Evolutionary conservation across 306 rosid species (phyloP).

Genomic region (Corylus avellana): DNA sequence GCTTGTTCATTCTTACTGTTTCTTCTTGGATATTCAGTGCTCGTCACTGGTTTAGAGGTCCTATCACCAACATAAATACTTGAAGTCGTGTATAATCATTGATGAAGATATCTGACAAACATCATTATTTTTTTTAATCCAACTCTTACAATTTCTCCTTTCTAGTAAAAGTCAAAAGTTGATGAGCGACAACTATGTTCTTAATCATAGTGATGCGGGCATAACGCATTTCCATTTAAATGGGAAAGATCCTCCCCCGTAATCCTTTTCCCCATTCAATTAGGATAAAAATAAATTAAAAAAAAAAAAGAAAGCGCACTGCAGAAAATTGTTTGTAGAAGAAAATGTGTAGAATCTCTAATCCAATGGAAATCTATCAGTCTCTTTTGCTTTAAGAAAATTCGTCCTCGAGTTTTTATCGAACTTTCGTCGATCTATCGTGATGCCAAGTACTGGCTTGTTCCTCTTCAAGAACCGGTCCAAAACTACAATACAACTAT

Average conservation of each 20-base stretch:
- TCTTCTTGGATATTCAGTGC: constrained; percentile 69
- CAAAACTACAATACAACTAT: too few species aligned
- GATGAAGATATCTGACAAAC: constrained; percentile 2
- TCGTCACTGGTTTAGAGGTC: constrained; percentile 85
- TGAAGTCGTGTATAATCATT: constrained; percentile 30
- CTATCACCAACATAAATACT: constrained; percentile 57
- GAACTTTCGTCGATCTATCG: too few species aligned
- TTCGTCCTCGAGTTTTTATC: too few species aligned
- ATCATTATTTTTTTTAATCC: background rate
- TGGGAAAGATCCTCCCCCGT: too few species aligned
- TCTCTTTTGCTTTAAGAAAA: too few species aligned
- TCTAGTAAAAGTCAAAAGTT: background rate
- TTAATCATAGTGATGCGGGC: background rate
- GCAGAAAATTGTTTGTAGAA: background rate
- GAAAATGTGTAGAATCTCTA: background rate
- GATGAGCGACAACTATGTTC: background rate
- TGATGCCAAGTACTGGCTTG: too few species aligned
- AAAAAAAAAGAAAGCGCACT: background rate
- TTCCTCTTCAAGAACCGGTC: too few species aligned
- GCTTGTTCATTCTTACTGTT: constrained; percentile 61
- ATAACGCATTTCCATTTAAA: background rate
- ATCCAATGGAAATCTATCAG: too few species aligned
- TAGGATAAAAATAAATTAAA: too few species aligned
- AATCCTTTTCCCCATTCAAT: too few species aligned
- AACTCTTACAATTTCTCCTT: background rate